Percentiles rank a stretch among this genome's conserved stretches.
Evolutionary conservation across 129 eudicot genomes (phyloP).

Genomic region (Calendula officinalis): DNA sequence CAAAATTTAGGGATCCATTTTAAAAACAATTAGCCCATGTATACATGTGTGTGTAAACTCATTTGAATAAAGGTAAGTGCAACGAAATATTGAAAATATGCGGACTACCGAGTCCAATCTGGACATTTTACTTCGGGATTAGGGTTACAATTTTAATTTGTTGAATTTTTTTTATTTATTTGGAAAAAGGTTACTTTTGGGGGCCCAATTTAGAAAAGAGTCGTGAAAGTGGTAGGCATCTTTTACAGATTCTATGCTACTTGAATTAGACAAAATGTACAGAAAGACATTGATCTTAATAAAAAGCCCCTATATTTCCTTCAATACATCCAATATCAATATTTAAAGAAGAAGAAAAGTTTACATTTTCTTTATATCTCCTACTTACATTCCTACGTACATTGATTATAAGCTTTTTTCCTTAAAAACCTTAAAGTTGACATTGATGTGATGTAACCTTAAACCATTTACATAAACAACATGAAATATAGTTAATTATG

Average conservation of each 20-base stretch:
- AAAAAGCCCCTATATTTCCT: slow-evolving; percentile 16
- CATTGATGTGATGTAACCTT: slow-evolving; percentile 7
- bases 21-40: no score
- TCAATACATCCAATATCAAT: slow-evolving; percentile 1
- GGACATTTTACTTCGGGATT: no score
- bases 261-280: slow-evolving; percentile 11
- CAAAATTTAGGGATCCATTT: no score
- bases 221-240: neutral
- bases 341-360: neutral
- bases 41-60: no score
- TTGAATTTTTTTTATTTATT: no score
- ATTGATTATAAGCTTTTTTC: neutral
- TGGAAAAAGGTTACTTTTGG: no score
- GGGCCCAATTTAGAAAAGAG: neutral
- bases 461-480: no score
- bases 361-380: slow-evolving; percentile 11
- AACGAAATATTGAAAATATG: no score
- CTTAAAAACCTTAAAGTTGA: neutral
- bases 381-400: neutral
- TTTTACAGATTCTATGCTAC: slow-evolving; percentile 13
- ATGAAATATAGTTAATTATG: no score
- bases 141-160: no score
- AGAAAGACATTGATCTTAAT: slow-evolving; percentile 13
- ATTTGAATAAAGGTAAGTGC: no score
- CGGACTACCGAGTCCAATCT: no score